Evolutionary conservation across 345 rosid genomes (phyloP), one percentile per base, ranked within the genome.

Genomic region (Syzygium grande): DNA sequence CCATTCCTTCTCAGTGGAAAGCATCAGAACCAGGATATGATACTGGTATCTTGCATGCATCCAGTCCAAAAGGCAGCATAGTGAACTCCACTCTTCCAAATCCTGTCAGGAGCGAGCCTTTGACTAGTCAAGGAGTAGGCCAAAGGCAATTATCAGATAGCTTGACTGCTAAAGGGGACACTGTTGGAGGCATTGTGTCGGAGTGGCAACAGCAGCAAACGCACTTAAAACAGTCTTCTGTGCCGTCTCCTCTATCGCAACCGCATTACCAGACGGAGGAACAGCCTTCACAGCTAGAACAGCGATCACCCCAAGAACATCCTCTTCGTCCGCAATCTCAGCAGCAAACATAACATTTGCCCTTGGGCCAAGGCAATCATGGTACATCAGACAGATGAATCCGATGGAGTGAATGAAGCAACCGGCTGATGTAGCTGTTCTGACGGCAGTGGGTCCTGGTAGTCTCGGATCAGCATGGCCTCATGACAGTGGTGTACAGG

Each of bases 401-500:
- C 86, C 94, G 87, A 91, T 94, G 90, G 90, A 92, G 79, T 93
- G 99, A 95, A 92, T 95, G 94, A 93, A 89, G 88, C 90, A 84
- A 68, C 56, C 89, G 78, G 85, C 92, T 90, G 91, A 90, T 88
- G 87, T 92, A 90, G 92, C 93, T 90, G 91, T 87, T 93, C 92
- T 63, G 56, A 90, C 85, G 86, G 93, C 84, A 56, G 91, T 91
- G 88, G 90, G 87, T 90, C 91, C 94, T 91, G 92, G 93, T 87
- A 91, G 91, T 79, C 87, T 92, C 85, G 87, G 90, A 92, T 93
- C 89, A 88, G 92, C 94, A 90, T 91, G 94, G 96, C 92, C 93
- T 93, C 87, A 86, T 87, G 86, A 89, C 94, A 91, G 92, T 94
- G 89, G 88, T 94, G 96, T 94, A 95, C 98, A 95, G 99, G 98